Conservation (phyloP, 2,329 filamentous ascomycete genomes). For the Penicillium sp. region DNA sequence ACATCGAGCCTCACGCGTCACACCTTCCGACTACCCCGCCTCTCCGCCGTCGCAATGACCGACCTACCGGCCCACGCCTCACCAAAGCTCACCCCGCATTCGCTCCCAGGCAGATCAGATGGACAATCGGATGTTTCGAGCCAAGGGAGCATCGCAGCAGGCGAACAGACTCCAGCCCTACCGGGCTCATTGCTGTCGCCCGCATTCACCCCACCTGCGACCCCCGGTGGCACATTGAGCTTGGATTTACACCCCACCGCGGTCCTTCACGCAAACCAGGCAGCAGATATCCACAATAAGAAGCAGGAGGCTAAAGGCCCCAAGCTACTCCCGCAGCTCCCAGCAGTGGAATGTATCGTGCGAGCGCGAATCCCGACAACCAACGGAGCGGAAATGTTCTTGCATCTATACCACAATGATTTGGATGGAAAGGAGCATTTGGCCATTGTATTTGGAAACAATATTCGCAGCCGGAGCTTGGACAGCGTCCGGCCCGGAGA, state of each 20-base stretch:
- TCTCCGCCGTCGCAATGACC: constrained; percentile 44
- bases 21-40: constrained; percentile 7
- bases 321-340: constrained; percentile 70
- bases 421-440: constrained; percentile 94
- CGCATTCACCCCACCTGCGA: constrained; percentile 49
- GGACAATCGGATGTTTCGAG: constrained; percentile 18
- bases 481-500: constrained; percentile 47
- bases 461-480: constrained; percentile 69
- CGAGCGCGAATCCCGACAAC: constrained; percentile 93
- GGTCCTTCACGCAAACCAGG: constrained; percentile 29
- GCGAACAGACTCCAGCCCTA: constrained; percentile 45
- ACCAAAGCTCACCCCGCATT: constrained; percentile 47
- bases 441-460: constrained; percentile 90
- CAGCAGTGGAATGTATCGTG: constrained; percentile 88
- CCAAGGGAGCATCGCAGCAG: constrained; percentile 24
- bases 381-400: constrained; percentile 89
- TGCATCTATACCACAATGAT: constrained; percentile 91
- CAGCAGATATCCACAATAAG: constrained; percentile 26
- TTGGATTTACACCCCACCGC: constrained; percentile 27
- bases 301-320: constrained; percentile 56
- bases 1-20: background rate
- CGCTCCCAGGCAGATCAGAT: constrained; percentile 18
- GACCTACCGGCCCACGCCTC: constrained; percentile 57
- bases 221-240: constrained; percentile 39
- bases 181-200: constrained; percentile 56